Evolutionary conservation across 2,329 filamentous ascomycete genomes (phyloP), one percentile per base, ranked within the genome.

Genomic region (Alternaria triticimaculans): DNA sequence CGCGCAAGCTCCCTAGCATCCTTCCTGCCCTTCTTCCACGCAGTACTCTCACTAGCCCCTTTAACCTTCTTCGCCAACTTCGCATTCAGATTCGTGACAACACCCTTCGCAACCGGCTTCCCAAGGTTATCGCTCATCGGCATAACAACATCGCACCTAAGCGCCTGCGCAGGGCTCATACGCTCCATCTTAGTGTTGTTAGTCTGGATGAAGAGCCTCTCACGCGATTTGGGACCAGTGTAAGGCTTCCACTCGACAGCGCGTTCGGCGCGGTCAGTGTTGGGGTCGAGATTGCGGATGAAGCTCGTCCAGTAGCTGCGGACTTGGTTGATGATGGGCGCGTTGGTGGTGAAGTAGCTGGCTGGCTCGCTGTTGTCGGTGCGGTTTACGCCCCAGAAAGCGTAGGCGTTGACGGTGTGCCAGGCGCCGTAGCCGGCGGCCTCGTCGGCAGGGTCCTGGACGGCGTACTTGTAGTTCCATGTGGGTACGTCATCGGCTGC

Each of bases 271-370:
- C 87, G 83, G 58, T 84, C 78, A 15, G 70, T 82, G 73, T 94
- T 94, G 0, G 92, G 92, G 75, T 94, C 83, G 41, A 88, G 84
- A 0, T 83, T 83, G 25, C 86, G 81, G 64, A 94, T 88, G 74
- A 94, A 94, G 67, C 88, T 92, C 2, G 88, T 87, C 90, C 90
- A 94, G 77, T 93, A 94, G 0, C 84, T 85, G 72, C 92, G 89
- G 26, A 91, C 85, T 0, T 90, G 79, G 0, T 86, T 83, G 1
- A 91, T 84, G 6, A 91, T 87, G 0, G 74, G 73, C 2, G 81
- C 84, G 67, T 93, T 93, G 14, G 79, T 78, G 14, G 81, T 82
- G 8, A 76, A 76, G 69, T 92, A 93, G 50, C 86, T 89, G 3
- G 73, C 72, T 0, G 90, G 89, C 1, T 84, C 78, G 0, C 66